These are phyloP conservation scores for Arabidopsis lyrata DNA, from an alignment of 441 rosid species.

Conservation along the genomic window DNA sequence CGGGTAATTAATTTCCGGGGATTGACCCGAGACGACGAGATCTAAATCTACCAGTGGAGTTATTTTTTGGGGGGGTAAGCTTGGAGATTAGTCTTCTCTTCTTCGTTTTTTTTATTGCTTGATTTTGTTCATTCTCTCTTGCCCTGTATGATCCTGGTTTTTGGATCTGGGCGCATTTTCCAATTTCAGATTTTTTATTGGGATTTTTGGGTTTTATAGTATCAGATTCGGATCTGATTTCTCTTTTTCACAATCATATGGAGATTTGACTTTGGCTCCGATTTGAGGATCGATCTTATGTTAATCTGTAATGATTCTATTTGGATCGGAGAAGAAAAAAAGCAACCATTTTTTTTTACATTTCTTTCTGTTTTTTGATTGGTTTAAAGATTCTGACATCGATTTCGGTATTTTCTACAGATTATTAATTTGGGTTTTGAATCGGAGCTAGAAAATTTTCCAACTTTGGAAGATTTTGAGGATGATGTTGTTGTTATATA, in stretches of 20 bases:
- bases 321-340: slow-evolving; percentile 37
- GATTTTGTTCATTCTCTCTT: slow-evolving; percentile 15
- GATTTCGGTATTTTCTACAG: slow-evolving; percentile 2
- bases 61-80: slow-evolving; percentile 33
- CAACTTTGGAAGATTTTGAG: slow-evolving; percentile 21
- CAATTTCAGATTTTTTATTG: neutral
- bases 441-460: neutral
- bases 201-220: neutral
- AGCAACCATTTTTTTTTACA: slow-evolving; percentile 35
- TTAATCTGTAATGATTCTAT: slow-evolving; percentile 29
- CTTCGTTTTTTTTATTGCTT: neutral
- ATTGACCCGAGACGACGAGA: slow-evolving; percentile 12
- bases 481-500: slow-evolving; percentile 35
- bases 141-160: slow-evolving; percentile 22
- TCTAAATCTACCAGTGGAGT: slow-evolving; percentile 22
- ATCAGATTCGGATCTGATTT: slow-evolving; percentile 38
- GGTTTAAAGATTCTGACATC: slow-evolving; percentile 29
- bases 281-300: neutral
- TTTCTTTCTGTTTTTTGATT: neutral
- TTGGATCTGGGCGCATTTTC: slow-evolving; percentile 41
- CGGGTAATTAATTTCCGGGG: slow-evolving; percentile 30
- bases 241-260: neutral
- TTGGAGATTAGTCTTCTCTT: slow-evolving; percentile 17
- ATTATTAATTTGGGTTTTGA: slow-evolving; percentile 5
- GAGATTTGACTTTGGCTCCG: slow-evolving; percentile 2